Base-by-base conservation (phyloP, 306 rosid species). In the Spatholobus suberectus region DNA sequence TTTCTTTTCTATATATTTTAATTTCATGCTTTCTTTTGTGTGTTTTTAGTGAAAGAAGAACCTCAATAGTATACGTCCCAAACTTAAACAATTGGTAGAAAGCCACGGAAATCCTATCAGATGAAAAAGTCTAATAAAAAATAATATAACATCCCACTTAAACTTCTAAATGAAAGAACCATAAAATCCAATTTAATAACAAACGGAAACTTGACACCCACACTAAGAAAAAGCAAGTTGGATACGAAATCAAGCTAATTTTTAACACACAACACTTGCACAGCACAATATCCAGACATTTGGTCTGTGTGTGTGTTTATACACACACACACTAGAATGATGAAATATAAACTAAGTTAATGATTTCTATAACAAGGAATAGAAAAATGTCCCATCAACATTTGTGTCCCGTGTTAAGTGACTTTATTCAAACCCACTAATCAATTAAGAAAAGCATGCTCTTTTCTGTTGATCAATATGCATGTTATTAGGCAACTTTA, bases 401-500 rank as follows among this genome's bases (percentile, higher is more conserved):
- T 67, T 52, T 73, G 73, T 49, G 70, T 70, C 85, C n/a, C 67
- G 46, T 57, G 58, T 82, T 20, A 71, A 70, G 63, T 44, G 55
- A 52, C 82, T 82, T 83, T 68, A 80, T 49, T 68, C 44, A 71
- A 17, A 58, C 41, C 84, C 84, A 24, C 77, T 72, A 65, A 65
- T 86, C 80, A 79, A 73, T 82, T 66, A 73, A 78, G 77, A 58
- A 73, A 73, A 78, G 55, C 79, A 67, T 20, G 81, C 81, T 23
- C 76, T 47, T 68, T 49, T 58, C n/a, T 67, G 32, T 63, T 21
- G 12, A 86, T 57, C 14, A 57, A 73, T 37, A n/a, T 46, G 76
- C 84, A 79, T 83, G 82, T 62, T 70, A 75, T 83, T 57, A 80
- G 63, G 76, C 77, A 85, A 29, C 85, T 81, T 81, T 81, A 59